Conservation (phyloP, 768 basidiomycete genomes). For the Mycena galopus region DNA sequence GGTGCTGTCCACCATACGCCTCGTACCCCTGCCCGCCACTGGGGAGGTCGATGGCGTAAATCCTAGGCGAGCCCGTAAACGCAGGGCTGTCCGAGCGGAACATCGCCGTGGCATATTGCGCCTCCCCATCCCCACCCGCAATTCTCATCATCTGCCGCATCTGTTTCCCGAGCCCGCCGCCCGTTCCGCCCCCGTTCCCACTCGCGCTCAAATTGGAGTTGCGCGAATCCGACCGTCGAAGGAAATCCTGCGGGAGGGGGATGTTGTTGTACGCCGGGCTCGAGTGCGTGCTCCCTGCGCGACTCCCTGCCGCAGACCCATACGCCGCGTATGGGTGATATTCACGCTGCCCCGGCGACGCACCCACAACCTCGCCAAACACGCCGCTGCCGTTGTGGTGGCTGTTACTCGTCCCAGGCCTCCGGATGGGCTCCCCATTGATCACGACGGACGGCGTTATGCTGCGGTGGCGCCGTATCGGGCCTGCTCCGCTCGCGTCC, state of each 20-base stretch:
- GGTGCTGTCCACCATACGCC: no score
- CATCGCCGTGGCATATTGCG: constrained; percentile 38
- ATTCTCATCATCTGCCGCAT: constrained; percentile 59
- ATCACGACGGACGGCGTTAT: constrained; percentile 79
- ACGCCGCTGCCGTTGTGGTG: constrained; percentile 59
- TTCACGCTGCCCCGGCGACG: constrained; percentile 58
- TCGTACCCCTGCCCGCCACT: constrained; percentile 13
- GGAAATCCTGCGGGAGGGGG: constrained; percentile 52
- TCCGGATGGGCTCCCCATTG: constrained; percentile 62
- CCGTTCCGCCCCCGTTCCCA: constrained; percentile 19
- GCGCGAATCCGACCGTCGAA: constrained; percentile 54
- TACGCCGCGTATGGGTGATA: constrained; percentile 70
- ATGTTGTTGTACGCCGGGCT: constrained; percentile 59
- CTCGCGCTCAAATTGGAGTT: constrained; percentile 50
- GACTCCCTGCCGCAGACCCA: constrained; percentile 44
- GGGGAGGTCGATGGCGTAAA: constrained; percentile 33
- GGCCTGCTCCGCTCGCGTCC: constrained; percentile 45
- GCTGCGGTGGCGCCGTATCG: constrained; percentile 74
- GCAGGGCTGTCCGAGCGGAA: constrained; percentile 59
- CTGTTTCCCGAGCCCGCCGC: constrained; percentile 54
- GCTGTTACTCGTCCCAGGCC: constrained; percentile 62
- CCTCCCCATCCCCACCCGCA: constrained; percentile 29
- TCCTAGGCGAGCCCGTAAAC: constrained; percentile 40
- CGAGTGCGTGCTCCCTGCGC: constrained; percentile 58
- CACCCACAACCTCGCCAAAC: constrained; percentile 46